Conservation (phyloP, 2,329 filamentous ascomycete genomes). For the Ambrosiella beaveri region DNA sequence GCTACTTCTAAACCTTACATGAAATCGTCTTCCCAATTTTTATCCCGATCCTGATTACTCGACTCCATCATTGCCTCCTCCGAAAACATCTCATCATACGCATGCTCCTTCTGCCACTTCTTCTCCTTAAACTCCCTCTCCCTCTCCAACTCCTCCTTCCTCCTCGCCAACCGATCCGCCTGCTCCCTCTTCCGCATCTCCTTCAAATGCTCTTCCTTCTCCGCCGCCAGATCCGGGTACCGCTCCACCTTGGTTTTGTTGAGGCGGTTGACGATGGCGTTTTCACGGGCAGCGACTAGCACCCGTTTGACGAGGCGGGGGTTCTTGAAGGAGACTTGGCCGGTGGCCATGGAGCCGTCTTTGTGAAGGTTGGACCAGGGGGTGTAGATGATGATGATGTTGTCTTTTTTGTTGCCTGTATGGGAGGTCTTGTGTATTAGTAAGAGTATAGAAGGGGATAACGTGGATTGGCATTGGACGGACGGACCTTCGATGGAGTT, state of each 20-base stretch:
- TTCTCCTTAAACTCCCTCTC: constrained; percentile 71
- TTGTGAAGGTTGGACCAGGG: constrained; percentile 95
- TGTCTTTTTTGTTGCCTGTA: constrained; percentile 93
- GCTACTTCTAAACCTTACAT: constrained; percentile 39
- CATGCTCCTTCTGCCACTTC: constrained; percentile 94
- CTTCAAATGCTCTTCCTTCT: constrained; percentile 60
- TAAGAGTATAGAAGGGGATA: neutral
- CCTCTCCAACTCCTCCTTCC: constrained; percentile 57
- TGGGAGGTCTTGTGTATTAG: neutral
- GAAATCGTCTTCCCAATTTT: constrained; percentile 78
- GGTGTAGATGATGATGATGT: constrained; percentile 90
- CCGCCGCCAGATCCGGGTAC: constrained; percentile 64
- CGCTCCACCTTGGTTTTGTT: constrained; percentile 92
- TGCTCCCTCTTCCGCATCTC: constrained; percentile 58
- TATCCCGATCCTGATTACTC: constrained; percentile 71
- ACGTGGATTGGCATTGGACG: neutral
- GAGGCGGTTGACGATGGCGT: constrained; percentile 85
- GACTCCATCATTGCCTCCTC: constrained; percentile 61
- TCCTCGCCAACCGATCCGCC: constrained; percentile 41
- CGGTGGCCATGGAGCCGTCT: constrained; percentile 85
- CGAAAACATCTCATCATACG: constrained; percentile 80
- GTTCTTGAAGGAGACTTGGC: constrained; percentile 91
- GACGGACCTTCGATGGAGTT: constrained; percentile 82
- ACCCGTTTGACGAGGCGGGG: constrained; percentile 68
- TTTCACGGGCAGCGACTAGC: constrained; percentile 65